Conservation (phyloP, 305 asterid genomes). For the Plantago rigida region DNA sequence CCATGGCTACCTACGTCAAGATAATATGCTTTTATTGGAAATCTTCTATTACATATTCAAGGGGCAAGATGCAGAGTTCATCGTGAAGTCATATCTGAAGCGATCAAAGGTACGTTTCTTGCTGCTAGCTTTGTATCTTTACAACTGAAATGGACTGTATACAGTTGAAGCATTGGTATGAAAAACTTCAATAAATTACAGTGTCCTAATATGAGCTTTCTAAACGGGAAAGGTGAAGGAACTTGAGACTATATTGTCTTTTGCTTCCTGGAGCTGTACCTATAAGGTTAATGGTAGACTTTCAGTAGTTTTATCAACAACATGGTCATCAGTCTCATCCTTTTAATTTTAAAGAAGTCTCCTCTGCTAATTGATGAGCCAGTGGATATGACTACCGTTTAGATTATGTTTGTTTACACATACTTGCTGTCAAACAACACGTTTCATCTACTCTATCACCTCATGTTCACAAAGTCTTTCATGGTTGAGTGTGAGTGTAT, state of each 20-base stretch:
- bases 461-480: background rate
- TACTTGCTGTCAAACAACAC: background rate
- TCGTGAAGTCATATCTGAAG: slow-evolving; percentile 49
- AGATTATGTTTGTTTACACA: background rate
- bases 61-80: slow-evolving; percentile 83
- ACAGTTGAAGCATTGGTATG: slow-evolving; percentile 6
- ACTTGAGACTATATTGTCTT: too few species aligned
- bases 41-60: slow-evolving; percentile 60
- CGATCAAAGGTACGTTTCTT: slow-evolving; percentile 56
- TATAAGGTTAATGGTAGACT: too few species aligned
- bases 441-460: slow-evolving; percentile 1
- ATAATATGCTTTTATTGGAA: slow-evolving; percentile 83
- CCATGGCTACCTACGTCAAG: slow-evolving; percentile 62
- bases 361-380: background rate
- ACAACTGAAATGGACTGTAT: slow-evolving; percentile 3
- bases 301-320: too few species aligned
- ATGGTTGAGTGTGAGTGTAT: background rate
- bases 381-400: too few species aligned
- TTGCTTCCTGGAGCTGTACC: too few species aligned
- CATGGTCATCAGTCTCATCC: too few species aligned
- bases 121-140: slow-evolving; percentile 10
- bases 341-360: too few species aligned
- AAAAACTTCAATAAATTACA: background rate
- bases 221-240: too few species aligned
- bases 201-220: background rate